A percentile compares a stretch with the other conserved stretches of the same genome.
Evolutionary conservation across 2,329 filamentous ascomycete species (phyloP).

Genomic region (Arthrobotrys musiformis): DNA sequence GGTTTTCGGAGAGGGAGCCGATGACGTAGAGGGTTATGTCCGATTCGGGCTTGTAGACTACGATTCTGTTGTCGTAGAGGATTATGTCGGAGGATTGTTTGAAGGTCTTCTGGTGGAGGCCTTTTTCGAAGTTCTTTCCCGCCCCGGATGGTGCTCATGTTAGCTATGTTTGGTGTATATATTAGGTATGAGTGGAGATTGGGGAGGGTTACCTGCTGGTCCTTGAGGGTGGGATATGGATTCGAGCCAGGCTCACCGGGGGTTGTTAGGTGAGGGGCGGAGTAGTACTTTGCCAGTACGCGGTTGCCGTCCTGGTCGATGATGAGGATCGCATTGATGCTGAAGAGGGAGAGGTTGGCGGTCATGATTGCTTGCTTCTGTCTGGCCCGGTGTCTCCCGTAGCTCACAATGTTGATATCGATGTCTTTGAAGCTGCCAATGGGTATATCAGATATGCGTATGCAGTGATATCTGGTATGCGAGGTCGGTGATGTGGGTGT

Average conservation of each 20-base stretch:
- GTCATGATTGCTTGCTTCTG: slow-evolving; percentile 62
- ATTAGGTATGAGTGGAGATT: too few relatives aligned
- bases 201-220: slow-evolving; percentile 73
- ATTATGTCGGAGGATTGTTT: slow-evolving; percentile 92
- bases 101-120: slow-evolving; percentile 90
- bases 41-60: slow-evolving; percentile 97
- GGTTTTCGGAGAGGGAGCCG: slow-evolving; percentile 91
- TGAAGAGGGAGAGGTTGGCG: slow-evolving; percentile 69
- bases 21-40: slow-evolving; percentile 98
- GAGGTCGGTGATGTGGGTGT: neutral
- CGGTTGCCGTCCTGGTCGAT: slow-evolving; percentile 88
- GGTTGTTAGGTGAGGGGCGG: slow-evolving; percentile 74
- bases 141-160: neutral
- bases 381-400: neutral
- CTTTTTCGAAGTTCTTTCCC: slow-evolving; percentile 82
- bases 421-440: neutral
- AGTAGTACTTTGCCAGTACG: slow-evolving; percentile 95
- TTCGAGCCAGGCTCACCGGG: slow-evolving; percentile 65
- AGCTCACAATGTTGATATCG: too few relatives aligned
- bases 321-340: slow-evolving; percentile 77
- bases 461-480: neutral
- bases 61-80: slow-evolving; percentile 94
- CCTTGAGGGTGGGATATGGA: slow-evolving; percentile 87
- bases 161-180: too few relatives aligned
- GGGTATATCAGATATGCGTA: too few relatives aligned